Evolutionary conservation across 495 filamentous ascomycete species (phyloP).

Genomic region (Amphirosellinia nigrospora): DNA sequence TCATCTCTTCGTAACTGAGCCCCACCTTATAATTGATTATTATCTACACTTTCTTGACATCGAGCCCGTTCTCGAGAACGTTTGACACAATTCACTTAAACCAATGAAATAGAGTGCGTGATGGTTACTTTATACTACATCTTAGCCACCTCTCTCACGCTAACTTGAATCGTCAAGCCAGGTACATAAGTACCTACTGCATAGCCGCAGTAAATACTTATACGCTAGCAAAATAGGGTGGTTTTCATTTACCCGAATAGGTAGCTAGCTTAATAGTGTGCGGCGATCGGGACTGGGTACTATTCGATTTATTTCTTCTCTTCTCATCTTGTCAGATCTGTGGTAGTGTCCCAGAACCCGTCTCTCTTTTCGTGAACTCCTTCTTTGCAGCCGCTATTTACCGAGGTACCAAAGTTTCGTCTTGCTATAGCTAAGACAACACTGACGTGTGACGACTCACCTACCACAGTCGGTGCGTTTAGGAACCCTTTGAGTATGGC

Average conservation of each 20-base stretch:
- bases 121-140: too few species aligned
- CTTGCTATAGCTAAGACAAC: slow-evolving; percentile 5
- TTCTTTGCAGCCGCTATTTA: neutral
- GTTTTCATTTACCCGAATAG: neutral
- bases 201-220: neutral
- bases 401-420: neutral
- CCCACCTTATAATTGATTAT: too few species aligned
- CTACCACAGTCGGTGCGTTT: neutral
- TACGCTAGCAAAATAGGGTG: neutral
- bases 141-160: too few species aligned
- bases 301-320: too few species aligned
- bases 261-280: too few species aligned
- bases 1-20: too few species aligned
- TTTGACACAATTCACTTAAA: neutral
- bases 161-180: too few species aligned
- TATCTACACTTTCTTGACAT: neutral
- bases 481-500: slow-evolving; percentile 10
- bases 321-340: too few species aligned
- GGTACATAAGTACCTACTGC: too few species aligned
- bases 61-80: neutral
- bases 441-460: neutral
- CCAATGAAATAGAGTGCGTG: neutral
- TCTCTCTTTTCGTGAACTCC: neutral
- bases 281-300: too few species aligned
- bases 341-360: neutral